Evolutionary conservation across 2,329 filamentous ascomycete genomes (phyloP).

Genomic region (Leptographium wingfieldii): DNA sequence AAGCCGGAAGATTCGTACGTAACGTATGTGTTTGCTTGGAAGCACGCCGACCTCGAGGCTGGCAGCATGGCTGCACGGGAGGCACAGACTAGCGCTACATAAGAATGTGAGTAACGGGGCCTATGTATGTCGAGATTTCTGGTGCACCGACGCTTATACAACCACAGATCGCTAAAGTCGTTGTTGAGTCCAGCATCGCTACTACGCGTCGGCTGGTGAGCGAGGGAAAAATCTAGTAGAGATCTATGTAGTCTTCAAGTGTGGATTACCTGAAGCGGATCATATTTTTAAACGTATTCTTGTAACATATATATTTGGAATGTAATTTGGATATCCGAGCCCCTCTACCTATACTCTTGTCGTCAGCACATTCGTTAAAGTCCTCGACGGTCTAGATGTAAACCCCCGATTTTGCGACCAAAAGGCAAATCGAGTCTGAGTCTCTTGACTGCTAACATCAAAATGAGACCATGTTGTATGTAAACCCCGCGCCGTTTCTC

Average conservation of each 20-base stretch:
- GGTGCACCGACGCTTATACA: not conserved
- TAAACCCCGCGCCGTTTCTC: too few species aligned
- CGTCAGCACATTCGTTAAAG: too few species aligned
- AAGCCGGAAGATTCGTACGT: constrained; percentile 17
- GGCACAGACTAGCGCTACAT: constrained; percentile 13
- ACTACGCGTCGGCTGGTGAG: constrained; percentile 15
- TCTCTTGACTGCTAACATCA: too few species aligned
- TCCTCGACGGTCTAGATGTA: too few species aligned
- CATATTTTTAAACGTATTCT: too few species aligned
- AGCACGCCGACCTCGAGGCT: constrained; percentile 12
- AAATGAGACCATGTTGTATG: too few species aligned
- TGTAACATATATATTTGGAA: too few species aligned
- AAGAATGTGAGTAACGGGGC: constrained; percentile 9
- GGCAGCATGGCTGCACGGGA: constrained; percentile 13
- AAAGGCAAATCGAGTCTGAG: too few species aligned
- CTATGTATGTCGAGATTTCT: not conserved
- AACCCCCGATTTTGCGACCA: too few species aligned
- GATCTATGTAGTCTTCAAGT: not conserved
- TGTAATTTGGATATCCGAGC: too few species aligned
- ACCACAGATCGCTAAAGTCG: constrained; percentile 15
- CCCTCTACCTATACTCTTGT: too few species aligned
- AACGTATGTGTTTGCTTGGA: constrained; percentile 23
- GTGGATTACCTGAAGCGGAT: too few species aligned
- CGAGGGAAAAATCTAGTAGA: constrained; percentile 10
- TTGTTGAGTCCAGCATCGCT: constrained; percentile 17